A percentile compares a stretch with the other conserved stretches of the same genome.
phyloP scores from a whole-genome alignment of 1,139 yeast genomes.

The Kodamaea derodonti region DNA sequence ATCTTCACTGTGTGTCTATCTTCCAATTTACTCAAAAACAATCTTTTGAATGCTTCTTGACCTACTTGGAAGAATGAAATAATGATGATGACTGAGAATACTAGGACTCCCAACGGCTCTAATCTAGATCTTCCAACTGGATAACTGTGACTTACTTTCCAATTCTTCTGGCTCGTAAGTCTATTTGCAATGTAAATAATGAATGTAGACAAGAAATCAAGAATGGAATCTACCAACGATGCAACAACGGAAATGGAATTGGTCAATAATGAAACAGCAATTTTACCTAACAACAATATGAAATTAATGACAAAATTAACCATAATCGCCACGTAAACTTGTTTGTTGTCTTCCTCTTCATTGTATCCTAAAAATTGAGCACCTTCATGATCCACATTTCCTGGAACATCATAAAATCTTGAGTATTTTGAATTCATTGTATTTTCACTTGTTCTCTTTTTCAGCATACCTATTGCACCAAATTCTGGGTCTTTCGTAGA shows the following conservation, averaged over 20 bases:
- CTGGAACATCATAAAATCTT: slow-evolving; percentile 50
- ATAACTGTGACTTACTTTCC: slow-evolving; percentile 44
- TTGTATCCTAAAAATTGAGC: slow-evolving; percentile 49
- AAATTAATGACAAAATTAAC: slow-evolving; percentile 64
- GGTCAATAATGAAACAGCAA: slow-evolving; percentile 59
- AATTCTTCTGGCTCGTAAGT: slow-evolving; percentile 53
- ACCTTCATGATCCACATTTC: slow-evolving; percentile 54
- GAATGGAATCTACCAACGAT: slow-evolving; percentile 69
- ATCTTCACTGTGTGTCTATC: slow-evolving; percentile 41
- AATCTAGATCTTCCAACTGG: slow-evolving; percentile 73
- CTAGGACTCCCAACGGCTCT: slow-evolving; percentile 76
- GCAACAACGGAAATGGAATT: slow-evolving; percentile 74
- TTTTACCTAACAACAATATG: slow-evolving; percentile 56
- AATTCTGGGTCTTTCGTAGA: neutral
- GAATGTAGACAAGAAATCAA: slow-evolving; percentile 72
- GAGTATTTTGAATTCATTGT: slow-evolving; percentile 19
- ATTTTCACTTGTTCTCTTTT: slow-evolving; percentile 9
- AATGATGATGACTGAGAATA: slow-evolving; percentile 68
- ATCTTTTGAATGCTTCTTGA: slow-evolving; percentile 49
- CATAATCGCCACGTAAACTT: slow-evolving; percentile 58
- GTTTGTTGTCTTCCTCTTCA: slow-evolving; percentile 37
- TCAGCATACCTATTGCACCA: slow-evolving; percentile 3
- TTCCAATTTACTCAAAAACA: slow-evolving; percentile 28
- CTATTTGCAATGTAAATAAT: slow-evolving; percentile 65
- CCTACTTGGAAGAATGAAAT: slow-evolving; percentile 73